Conservation (phyloP, 179 eudicot species). For the Monotropa hypopitys region DNA sequence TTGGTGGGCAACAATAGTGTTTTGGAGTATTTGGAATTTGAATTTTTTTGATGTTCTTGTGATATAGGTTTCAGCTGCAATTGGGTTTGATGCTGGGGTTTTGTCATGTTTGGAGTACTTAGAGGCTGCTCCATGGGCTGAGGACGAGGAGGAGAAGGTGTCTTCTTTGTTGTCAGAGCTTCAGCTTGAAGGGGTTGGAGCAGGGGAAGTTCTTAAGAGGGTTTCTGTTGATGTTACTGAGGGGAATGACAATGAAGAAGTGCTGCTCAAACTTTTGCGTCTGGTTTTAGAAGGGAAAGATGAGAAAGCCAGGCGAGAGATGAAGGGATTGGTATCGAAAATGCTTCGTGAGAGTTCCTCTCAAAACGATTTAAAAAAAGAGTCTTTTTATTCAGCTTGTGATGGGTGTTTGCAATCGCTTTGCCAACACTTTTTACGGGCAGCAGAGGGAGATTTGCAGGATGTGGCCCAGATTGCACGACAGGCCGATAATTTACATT, state of each 20-base stretch:
- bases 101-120: slow-evolving; percentile 88
- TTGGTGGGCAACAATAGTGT: no score
- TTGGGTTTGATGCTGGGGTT: slow-evolving; percentile 93
- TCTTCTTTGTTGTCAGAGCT: slow-evolving; percentile 62
- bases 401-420: slow-evolving; percentile 60
- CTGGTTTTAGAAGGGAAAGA: slow-evolving; percentile 93
- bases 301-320: slow-evolving; percentile 91
- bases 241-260: slow-evolving; percentile 47
- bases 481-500: slow-evolving; percentile 80
- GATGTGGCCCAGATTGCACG: slow-evolving; percentile 60
- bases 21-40: neutral
- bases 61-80: slow-evolving; percentile 81
- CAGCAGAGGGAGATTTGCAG: slow-evolving; percentile 38
- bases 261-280: slow-evolving; percentile 67
- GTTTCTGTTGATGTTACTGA: slow-evolving; percentile 51
- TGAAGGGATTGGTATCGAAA: slow-evolving; percentile 75
- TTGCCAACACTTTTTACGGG: slow-evolving; percentile 33
- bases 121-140: slow-evolving; percentile 99
- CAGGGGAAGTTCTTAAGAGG: slow-evolving; percentile 79
- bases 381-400: slow-evolving; percentile 74
- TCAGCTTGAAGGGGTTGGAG: slow-evolving; percentile 65
- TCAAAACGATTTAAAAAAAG: slow-evolving; percentile 69
- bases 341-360: slow-evolving; percentile 75
- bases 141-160: slow-evolving; percentile 85
- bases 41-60: neutral